Percentiles rank a stretch among this genome's conserved stretches.
These are phyloP conservation scores for Stemphylium lycopersici DNA, from an alignment of 2,329 filamentous ascomycete genomes.

Conservation along the genomic window DNA sequence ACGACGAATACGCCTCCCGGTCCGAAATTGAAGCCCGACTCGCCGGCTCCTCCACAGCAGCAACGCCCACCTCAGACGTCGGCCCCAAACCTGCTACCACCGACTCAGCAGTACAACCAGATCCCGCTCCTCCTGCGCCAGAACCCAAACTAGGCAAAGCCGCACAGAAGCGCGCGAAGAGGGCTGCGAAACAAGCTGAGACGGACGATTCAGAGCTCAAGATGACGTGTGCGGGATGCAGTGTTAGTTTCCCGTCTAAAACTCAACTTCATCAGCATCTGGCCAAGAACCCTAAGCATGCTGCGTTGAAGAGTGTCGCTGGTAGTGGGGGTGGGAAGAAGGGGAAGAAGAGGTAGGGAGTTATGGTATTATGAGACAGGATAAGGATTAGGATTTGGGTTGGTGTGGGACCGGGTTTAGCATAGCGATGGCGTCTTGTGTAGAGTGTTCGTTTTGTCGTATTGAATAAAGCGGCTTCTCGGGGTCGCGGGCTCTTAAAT, in stretches of 20 bases:
- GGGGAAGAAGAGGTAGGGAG: slow-evolving; percentile 29
- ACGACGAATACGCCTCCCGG: slow-evolving; percentile 48
- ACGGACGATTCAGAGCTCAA: slow-evolving; percentile 44
- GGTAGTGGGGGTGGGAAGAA: slow-evolving; percentile 18
- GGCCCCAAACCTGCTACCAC: too few relatives aligned
- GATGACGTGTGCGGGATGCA: slow-evolving; percentile 78
- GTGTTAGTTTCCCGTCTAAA: slow-evolving; percentile 76
- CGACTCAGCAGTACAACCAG: slow-evolving; percentile 2
- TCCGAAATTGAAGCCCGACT: slow-evolving; percentile 46
- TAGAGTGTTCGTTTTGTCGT: background rate
- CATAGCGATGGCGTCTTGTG: background rate
- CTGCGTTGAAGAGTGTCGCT: slow-evolving; percentile 52
- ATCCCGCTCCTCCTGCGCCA: slow-evolving; percentile 1
- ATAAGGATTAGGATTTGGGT: background rate
- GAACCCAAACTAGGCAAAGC: slow-evolving; percentile 55
- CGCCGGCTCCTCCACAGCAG: slow-evolving; percentile 12
- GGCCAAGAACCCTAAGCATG: slow-evolving; percentile 65
- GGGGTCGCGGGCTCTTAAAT: too few relatives aligned
- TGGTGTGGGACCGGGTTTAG: background rate
- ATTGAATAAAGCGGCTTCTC: too few relatives aligned
- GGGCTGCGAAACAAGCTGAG: slow-evolving; percentile 51
- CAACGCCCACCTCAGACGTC: too few relatives aligned
- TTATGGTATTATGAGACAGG: slow-evolving; percentile 3
- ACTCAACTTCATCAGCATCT: slow-evolving; percentile 77
- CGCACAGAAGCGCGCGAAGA: slow-evolving; percentile 55